Conservation (phyloP, 192 early-diverging fungal species). For the Neocallimastix lanati region DNA sequence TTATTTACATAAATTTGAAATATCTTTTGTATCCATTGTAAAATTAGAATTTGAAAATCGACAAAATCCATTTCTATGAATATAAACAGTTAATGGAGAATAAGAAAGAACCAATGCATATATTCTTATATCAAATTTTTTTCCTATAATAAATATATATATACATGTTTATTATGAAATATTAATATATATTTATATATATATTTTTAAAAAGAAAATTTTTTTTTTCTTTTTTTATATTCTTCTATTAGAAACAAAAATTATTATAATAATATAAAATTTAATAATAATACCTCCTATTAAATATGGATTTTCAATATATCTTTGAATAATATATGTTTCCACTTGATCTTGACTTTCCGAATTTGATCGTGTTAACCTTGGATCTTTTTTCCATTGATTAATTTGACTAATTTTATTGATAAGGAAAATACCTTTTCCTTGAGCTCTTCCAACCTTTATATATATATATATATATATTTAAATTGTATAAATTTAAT, state of each 20-base stretch:
- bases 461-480: too few species aligned
- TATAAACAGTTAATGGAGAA: constrained; percentile 34
- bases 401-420: constrained; percentile 38
- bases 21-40: constrained; percentile 44
- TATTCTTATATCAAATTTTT: constrained; percentile 42
- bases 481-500: too few species aligned
- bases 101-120: constrained; percentile 43
- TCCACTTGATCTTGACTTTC: constrained; percentile 17
- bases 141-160: constrained; percentile 14
- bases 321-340: constrained; percentile 43
- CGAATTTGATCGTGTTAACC: constrained; percentile 1
- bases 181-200: too few species aligned
- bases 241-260: too few species aligned
- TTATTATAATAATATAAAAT: too few species aligned
- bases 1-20: constrained; percentile 31
- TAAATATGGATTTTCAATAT: constrained; percentile 40
- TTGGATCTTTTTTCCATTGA: constrained; percentile 33
- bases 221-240: too few species aligned
- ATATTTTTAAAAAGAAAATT: too few species aligned
- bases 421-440: constrained; percentile 49
- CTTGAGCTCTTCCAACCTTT: constrained; percentile 41
- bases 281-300: constrained; percentile 47
- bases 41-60: constrained; percentile 40
- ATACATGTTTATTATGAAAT: too few species aligned
- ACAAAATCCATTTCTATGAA: constrained; percentile 45